Conservation (phyloP, 1,139 yeast species). For the Scheffersomyces segobiensis region DNA sequence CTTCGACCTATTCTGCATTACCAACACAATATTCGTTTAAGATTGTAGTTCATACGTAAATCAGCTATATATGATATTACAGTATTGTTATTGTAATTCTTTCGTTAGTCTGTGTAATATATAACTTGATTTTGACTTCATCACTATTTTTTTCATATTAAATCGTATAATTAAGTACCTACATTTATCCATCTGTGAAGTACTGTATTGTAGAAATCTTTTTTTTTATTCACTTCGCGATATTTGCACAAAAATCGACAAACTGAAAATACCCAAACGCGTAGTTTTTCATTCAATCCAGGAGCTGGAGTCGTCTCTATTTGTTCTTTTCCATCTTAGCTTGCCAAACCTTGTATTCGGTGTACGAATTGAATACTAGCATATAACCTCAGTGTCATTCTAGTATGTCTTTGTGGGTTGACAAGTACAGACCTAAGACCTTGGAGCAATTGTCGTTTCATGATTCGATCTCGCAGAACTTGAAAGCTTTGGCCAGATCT, state of each 20-base stretch:
- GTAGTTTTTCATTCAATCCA: neutral
- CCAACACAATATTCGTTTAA: neutral
- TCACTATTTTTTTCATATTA: too few species aligned
- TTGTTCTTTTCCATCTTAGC: neutral
- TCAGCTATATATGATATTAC: neutral
- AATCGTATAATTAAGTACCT: too few species aligned
- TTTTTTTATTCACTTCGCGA: too few species aligned
- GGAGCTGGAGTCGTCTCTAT: neutral
- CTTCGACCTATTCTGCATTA: neutral
- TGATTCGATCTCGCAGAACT: constrained; percentile 58
- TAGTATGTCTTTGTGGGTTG: constrained; percentile 92
- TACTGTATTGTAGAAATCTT: too few species aligned
- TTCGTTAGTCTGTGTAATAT: too few species aligned
- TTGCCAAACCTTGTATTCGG: neutral
- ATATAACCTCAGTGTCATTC: neutral
- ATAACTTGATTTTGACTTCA: too few species aligned
- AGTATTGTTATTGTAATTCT: too few species aligned
- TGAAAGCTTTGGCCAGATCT: constrained; percentile 64
- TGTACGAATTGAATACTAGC: neutral
- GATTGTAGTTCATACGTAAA: neutral
- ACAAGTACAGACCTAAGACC: constrained; percentile 80
- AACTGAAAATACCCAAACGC: neutral
- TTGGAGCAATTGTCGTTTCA: constrained; percentile 70
- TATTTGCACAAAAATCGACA: neutral
- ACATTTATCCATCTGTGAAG: too few species aligned